Base-by-base conservation (phyloP, 441 rosid species). In the Theobroma grandiflorum region DNA sequence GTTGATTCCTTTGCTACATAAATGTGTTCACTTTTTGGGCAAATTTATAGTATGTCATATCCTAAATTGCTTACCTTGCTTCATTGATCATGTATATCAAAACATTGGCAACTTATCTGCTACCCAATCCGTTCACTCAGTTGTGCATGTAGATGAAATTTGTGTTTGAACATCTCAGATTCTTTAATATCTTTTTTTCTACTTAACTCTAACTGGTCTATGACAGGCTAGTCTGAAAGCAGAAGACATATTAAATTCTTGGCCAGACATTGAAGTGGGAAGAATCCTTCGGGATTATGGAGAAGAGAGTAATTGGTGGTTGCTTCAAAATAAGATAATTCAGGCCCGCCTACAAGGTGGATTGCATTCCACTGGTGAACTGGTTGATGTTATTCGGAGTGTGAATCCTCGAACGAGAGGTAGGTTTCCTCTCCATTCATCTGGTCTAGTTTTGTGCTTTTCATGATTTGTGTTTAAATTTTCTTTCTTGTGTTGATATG, bases 211-310 rank as follows among this genome's bases (percentile, higher is more conserved):
- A n/a, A 55, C 85, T 78, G 82, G 85, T 72, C 77, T 84, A 74
- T 86, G 84, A 80, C 92, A 95, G 97, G 97, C 90, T 75, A 88
- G 79, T 86, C 85, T 94, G 80, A 92, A 80, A 83, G 99, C 99
- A 37, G 92, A 90, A 81, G 97, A 96, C 86, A 93, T 94, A 85
- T 80, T 96, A 61, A 94, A 95, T 82, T 87, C 89, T 40, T 96
- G 98, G 98, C 99, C 98, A 58, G 96, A 89, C 63, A 76, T 85
- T 77, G 96, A 95, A 84, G 86, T 96, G 22, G 98, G 97, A 26
- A 84, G 91, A 69, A 83, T 96, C 74, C 85, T 96, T 66, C 87
- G 91, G 75, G 98, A 96, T 6, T 92, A 93, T 72, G 98, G 98
- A 0, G 99, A 96, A 87, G 99, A 96, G 84, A 92, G 88, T 86